Evolutionary conservation across 139 green algal genomes (phyloP).

Genomic region (Mychonastes homosphaera): DNA sequence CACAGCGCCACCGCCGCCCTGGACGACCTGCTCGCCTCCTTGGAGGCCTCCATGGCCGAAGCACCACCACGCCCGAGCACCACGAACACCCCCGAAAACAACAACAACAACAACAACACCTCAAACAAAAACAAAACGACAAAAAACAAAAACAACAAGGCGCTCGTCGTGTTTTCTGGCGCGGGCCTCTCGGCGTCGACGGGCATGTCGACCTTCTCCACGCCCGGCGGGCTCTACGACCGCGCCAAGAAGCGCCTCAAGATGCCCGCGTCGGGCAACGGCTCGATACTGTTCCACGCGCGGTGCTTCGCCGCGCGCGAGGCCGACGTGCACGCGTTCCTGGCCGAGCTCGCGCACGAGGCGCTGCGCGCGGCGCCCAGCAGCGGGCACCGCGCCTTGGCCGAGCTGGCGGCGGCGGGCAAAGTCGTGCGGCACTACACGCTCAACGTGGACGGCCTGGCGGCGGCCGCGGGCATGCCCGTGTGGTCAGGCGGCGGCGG

Average conservation of each 20-base stretch:
- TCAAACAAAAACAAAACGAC: not conserved
- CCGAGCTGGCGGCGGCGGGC: conserved; percentile 27
- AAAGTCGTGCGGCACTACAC: conserved; percentile 78
- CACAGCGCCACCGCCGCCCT: too few relatives aligned
- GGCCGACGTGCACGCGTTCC: conserved; percentile 35
- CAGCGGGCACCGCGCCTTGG: conserved; percentile 37
- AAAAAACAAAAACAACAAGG: too few relatives aligned
- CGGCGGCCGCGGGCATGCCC: conserved; percentile 22
- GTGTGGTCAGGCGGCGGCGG: conserved; percentile 7
- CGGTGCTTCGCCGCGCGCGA: conserved; percentile 60
- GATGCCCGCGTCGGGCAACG: conserved; percentile 64
- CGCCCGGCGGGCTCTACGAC: conserved; percentile 75
- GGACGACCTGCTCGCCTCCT: not conserved
- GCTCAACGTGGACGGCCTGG: conserved; percentile 85
- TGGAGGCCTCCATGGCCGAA: not conserved
- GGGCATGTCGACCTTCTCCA: conserved; percentile 88
- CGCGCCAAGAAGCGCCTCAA: conserved; percentile 57
- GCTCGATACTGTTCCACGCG: conserved; percentile 82
- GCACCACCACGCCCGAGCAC: too few relatives aligned
- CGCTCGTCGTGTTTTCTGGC: too few relatives aligned
- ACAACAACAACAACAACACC: not conserved
- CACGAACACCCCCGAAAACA: not conserved
- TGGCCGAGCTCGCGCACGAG: conserved; percentile 8
- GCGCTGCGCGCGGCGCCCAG: not conserved
- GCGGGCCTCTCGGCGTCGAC: not conserved